Conservation (phyloP, 164 flowering plant genomes). For the Saururus chinensis region DNA sequence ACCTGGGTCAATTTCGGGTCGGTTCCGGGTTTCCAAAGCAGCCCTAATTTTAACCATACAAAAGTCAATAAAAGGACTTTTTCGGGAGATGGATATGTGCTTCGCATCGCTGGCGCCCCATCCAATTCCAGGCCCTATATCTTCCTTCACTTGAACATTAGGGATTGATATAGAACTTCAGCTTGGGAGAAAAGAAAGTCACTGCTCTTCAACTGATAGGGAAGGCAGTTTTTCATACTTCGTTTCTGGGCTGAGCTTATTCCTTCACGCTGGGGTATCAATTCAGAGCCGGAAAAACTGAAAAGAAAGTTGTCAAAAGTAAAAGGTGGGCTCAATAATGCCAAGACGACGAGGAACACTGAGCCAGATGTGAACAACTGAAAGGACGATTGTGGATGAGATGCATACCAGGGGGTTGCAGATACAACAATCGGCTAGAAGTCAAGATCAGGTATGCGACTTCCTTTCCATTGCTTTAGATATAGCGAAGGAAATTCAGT, state of each 20-base stretch:
- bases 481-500: neutral
- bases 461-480: neutral
- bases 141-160: too few relatives aligned
- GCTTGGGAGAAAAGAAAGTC: neutral
- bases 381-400: conserved; percentile 9
- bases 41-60: too few relatives aligned
- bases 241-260: neutral
- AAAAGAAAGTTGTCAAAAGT: neutral
- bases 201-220: neutral
- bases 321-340: conserved; percentile 5
- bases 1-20: too few relatives aligned
- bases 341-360: conserved; percentile 2
- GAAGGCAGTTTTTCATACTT: neutral
- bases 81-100: too few relatives aligned
- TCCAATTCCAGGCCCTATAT: too few relatives aligned
- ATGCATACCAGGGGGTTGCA: neutral
- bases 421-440: neutral
- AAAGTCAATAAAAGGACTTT: too few relatives aligned
- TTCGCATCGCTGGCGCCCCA: too few relatives aligned
- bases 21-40: too few relatives aligned
- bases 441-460: neutral
- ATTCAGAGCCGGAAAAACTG: neutral
- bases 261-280: neutral
- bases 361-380: conserved; percentile 5
- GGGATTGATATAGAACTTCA: too few relatives aligned